Conservation (phyloP, 495 filamentous ascomycete genomes). For the Melanomma pulvis-pyrius region DNA sequence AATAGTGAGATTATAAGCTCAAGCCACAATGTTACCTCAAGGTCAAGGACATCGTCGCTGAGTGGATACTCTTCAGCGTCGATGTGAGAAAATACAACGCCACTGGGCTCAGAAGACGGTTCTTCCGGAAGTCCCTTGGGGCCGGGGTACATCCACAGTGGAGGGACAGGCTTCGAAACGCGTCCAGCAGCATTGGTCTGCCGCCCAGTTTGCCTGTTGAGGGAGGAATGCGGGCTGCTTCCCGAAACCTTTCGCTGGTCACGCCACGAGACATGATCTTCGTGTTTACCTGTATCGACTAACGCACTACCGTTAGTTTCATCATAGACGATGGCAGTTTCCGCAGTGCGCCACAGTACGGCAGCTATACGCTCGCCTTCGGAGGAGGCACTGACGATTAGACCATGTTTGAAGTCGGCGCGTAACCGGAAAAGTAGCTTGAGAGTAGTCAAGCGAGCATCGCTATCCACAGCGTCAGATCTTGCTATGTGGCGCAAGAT, state of each 20-base stretch:
- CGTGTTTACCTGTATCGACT: constrained; percentile 13
- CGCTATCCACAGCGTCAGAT: constrained; percentile 56
- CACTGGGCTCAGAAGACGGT: constrained; percentile 40
- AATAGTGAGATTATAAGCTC: constrained; percentile 73
- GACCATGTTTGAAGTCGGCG: constrained; percentile 72
- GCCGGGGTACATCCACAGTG: constrained; percentile 59
- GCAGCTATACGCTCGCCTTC: constrained; percentile 74
- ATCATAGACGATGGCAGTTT: constrained; percentile 40
- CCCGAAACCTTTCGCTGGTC: constrained; percentile 36
- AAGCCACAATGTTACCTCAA: constrained; percentile 76
- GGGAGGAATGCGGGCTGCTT: constrained; percentile 36
- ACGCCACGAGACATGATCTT: constrained; percentile 33
- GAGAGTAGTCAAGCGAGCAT: constrained; percentile 77
- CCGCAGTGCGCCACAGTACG: constrained; percentile 67
- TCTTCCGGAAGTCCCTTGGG: constrained; percentile 56
- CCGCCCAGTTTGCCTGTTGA: constrained; percentile 45
- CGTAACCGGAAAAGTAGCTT: constrained; percentile 84
- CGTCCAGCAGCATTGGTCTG: constrained; percentile 31
- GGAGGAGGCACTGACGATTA: constrained; percentile 65
- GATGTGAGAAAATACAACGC: constrained; percentile 44
- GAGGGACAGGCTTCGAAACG: constrained; percentile 51
- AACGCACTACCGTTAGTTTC: constrained; percentile 29
- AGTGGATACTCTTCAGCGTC: constrained; percentile 28
- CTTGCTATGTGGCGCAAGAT: constrained; percentile 62
- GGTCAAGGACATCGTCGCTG: constrained; percentile 38